phyloP scores from a whole-genome alignment of 139 green algal genomes.

The Astrephomene gubernaculifera region DNA sequence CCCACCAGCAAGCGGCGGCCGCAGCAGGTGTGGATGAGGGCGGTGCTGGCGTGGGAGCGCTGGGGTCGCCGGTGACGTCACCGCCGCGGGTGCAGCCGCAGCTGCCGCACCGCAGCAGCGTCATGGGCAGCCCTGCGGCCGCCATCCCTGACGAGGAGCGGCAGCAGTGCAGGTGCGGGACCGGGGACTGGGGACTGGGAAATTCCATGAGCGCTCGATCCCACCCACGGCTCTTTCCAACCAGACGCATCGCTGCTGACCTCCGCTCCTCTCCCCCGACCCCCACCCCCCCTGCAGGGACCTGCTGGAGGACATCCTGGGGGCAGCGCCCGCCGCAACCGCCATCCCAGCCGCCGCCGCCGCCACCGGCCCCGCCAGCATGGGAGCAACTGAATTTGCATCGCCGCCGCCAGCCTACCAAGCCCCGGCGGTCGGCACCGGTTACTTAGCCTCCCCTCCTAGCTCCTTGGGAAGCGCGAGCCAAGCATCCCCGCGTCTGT shows the following conservation, averaged over 20 bases:
- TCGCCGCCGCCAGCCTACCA: no score
- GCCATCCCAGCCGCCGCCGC: not conserved
- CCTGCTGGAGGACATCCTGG: constrained; percentile 34
- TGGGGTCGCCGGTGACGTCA: not conserved
- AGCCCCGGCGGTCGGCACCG: no score
- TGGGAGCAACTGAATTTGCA: no score
- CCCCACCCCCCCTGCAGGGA: constrained; percentile 1
- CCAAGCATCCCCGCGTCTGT: no score
- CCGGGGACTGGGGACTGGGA: not conserved
- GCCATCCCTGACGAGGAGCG: not conserved
- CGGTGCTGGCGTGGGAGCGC: no score
- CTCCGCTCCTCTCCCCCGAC: not conserved
- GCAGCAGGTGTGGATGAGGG: no score
- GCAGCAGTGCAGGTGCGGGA: constrained; percentile 28
- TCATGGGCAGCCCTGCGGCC: not conserved
- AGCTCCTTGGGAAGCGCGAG: no score
- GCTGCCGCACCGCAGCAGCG: not conserved
- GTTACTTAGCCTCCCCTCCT: no score
- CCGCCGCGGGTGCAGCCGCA: not conserved
- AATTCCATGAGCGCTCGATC: no score
- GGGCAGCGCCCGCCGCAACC: not conserved
- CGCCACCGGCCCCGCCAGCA: no score
- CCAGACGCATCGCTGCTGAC: not conserved
- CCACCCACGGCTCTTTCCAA: not conserved
- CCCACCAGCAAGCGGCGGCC: not conserved